These are phyloP conservation scores for Globisporangium middletonii DNA, from an alignment of 352 stramenopile species.

Conservation along the genomic window DNA sequence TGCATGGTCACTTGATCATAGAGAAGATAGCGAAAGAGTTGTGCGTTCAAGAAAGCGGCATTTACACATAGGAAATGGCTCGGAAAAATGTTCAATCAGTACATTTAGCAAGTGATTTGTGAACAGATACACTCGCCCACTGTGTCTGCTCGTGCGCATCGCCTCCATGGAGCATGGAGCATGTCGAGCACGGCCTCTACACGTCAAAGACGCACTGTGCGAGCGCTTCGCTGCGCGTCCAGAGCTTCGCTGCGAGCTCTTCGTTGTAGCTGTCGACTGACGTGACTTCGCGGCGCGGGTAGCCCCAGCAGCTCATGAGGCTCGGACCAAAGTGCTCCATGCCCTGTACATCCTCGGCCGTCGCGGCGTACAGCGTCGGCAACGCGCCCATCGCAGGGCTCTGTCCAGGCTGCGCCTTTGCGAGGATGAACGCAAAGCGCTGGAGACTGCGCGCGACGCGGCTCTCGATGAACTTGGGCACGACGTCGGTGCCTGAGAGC, in stretches of 20 bases:
- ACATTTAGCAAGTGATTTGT: no score
- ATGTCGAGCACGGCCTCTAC: slow-evolving; percentile 13
- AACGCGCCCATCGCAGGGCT: slow-evolving; percentile 34
- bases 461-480: slow-evolving; percentile 33
- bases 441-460: slow-evolving; percentile 27
- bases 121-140: no score
- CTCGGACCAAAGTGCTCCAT: neutral
- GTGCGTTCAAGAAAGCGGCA: no score
- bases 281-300: slow-evolving; percentile 12
- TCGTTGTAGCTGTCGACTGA: slow-evolving; percentile 11
- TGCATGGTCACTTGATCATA: no score
- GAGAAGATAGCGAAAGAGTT: no score
- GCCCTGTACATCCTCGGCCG: slow-evolving; percentile 10
- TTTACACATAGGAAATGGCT: no score
- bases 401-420: slow-evolving; percentile 29
- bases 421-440: slow-evolving; percentile 26
- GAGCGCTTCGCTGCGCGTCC: slow-evolving; percentile 12
- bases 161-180: no score
- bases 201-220: slow-evolving; percentile 10
- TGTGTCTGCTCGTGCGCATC: no score
- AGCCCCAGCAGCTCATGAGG: slow-evolving; percentile 6
- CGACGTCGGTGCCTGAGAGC: slow-evolving; percentile 44
- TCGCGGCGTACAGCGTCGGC: slow-evolving; percentile 50
- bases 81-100: no score
- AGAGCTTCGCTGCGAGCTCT: slow-evolving; percentile 10